Evolutionary conservation across 164 flowering plant genomes (phyloP).

Genomic region (Cinnamomum chago): DNA sequence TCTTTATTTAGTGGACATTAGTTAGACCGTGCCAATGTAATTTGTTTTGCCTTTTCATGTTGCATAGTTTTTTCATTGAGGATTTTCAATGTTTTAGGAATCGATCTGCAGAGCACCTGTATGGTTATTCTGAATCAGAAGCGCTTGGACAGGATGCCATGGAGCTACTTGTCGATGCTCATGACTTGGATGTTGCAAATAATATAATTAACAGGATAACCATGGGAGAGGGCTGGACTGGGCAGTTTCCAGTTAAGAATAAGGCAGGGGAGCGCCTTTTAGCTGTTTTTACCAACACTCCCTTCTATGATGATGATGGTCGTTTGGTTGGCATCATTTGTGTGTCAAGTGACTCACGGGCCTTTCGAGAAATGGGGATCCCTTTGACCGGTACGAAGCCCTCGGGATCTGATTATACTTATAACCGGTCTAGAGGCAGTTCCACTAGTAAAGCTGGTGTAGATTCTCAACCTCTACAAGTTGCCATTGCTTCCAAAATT

Average conservation of each 20-base stretch:
- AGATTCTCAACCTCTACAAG: constrained; percentile 78
- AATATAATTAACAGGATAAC: constrained; percentile 44
- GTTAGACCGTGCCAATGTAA: background rate
- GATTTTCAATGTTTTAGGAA: constrained; percentile 55
- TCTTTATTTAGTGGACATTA: background rate
- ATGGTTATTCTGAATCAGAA: constrained; percentile 82
- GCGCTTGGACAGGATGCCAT: constrained; percentile 67
- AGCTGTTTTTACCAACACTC: constrained; percentile 61
- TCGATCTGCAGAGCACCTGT: constrained; percentile 64
- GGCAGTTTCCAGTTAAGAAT: constrained; percentile 71
- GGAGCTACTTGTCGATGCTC: constrained; percentile 53
- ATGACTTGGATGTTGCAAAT: constrained; percentile 36
- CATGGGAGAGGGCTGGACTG: constrained; percentile 84
- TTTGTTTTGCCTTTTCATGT: background rate
- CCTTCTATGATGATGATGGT: constrained; percentile 81
- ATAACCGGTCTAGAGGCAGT: constrained; percentile 32
- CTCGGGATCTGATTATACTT: constrained; percentile 33
- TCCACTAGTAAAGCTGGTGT: constrained; percentile 49
- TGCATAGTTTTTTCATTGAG: background rate
- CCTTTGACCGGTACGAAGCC: constrained; percentile 21
- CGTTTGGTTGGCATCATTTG: constrained; percentile 73
- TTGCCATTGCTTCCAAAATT: constrained; percentile 79
- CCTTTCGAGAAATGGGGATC: constrained; percentile 40
- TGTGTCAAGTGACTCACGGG: constrained; percentile 66
- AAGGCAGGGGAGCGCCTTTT: constrained; percentile 59